Evolutionary conservation across 148 eudicot species (phyloP).

Genomic region (Hydrangea macrophylla): DNA sequence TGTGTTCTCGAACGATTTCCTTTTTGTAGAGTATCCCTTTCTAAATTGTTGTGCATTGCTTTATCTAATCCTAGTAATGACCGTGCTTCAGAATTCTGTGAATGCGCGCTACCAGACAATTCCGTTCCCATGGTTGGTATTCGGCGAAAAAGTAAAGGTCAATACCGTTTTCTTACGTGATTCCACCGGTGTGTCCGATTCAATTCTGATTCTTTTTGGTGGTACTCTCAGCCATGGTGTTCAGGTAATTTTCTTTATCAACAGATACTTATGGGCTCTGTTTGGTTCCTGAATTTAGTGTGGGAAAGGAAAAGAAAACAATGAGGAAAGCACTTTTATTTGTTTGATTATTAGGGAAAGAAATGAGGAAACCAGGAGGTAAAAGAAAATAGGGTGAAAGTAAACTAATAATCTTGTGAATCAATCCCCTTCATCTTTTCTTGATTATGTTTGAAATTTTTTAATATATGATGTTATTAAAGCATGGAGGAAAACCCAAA

Average conservation of each 20-base stretch:
- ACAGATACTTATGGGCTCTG: too few relatives aligned
- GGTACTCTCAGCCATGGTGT: conserved; percentile 68
- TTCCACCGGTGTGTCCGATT: conserved; percentile 95
- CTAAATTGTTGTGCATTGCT: not conserved
- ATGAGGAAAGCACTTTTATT: too few relatives aligned
- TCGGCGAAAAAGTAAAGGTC: conserved; percentile 97
- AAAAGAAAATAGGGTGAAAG: too few relatives aligned
- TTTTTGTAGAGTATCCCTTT: not conserved
- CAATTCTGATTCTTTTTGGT: conserved; percentile 89
- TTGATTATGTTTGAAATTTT: too few relatives aligned
- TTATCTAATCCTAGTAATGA: conserved; percentile 5
- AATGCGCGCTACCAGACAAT: conserved; percentile 97
- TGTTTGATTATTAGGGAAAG: too few relatives aligned
- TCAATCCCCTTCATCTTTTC: too few relatives aligned
- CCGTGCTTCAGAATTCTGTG: conserved; percentile 81
- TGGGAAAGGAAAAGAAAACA: too few relatives aligned
- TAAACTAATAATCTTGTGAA: too few relatives aligned
- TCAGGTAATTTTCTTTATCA: conserved; percentile 45
- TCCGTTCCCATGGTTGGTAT: conserved; percentile 96
- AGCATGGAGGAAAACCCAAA: too few relatives aligned
- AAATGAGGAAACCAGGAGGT: too few relatives aligned
- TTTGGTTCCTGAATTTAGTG: too few relatives aligned
- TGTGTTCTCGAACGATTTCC: not conserved
- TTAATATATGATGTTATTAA: too few relatives aligned
- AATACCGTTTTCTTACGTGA: conserved; percentile 94